Evolutionary conservation across 2,329 filamentous ascomycete genomes (phyloP).

Genomic region (Neofusicoccum parvum): DNA sequence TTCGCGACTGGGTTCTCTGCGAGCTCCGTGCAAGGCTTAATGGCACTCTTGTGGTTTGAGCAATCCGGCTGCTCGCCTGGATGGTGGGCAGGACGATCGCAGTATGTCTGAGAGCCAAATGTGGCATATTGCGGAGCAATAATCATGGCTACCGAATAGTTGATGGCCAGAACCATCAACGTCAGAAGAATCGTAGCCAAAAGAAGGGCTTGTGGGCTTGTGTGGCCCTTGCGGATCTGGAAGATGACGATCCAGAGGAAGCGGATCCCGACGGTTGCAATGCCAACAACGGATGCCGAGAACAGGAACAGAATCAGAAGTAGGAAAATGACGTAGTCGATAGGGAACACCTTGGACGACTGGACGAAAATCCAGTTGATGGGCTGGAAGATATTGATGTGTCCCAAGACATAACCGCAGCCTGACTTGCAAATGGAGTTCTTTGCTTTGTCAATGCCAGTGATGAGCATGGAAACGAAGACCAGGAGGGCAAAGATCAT

Average conservation of each 20-base stretch:
- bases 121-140: slow-evolving; percentile 95
- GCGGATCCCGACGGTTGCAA: slow-evolving; percentile 85
- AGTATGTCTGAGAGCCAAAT: slow-evolving; percentile 93
- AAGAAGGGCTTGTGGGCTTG: slow-evolving; percentile 86
- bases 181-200: slow-evolving; percentile 90
- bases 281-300: slow-evolving; percentile 80
- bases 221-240: slow-evolving; percentile 84
- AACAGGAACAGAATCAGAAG: slow-evolving; percentile 86
- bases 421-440: slow-evolving; percentile 89
- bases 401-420: slow-evolving; percentile 88
- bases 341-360: slow-evolving; percentile 79
- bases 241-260: slow-evolving; percentile 96
- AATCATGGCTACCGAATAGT: slow-evolving; percentile 90
- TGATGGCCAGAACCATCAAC: slow-evolving; percentile 85
- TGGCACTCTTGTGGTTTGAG: slow-evolving; percentile 66
- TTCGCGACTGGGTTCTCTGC: slow-evolving; percentile 70
- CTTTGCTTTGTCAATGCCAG: slow-evolving; percentile 91
- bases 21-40: slow-evolving; percentile 80
- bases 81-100: slow-evolving; percentile 67
- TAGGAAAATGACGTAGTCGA: slow-evolving; percentile 90
- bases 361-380: slow-evolving; percentile 87
- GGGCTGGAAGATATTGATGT: slow-evolving; percentile 91
- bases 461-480: slow-evolving; percentile 92
- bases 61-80: slow-evolving; percentile 75
- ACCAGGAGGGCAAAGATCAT: slow-evolving; percentile 73